Conservation (phyloP, 2,329 filamentous ascomycete genomes). For the Cordyceps fumosorosea region DNA sequence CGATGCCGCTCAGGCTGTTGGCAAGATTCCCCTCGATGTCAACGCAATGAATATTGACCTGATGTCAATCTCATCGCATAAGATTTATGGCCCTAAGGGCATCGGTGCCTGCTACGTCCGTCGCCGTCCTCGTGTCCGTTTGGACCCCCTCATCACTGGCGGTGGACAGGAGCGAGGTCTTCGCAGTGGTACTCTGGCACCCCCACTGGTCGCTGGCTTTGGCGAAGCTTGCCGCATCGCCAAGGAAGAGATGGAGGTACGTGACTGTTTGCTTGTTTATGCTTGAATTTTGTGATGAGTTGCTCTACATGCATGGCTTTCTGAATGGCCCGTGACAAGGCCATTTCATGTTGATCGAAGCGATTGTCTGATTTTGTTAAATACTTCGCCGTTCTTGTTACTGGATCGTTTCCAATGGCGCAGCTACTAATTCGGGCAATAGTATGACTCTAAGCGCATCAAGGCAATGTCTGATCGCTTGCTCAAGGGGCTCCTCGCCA, state of each 20-base stretch:
- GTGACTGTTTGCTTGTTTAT: constrained; percentile 31
- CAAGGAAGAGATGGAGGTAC: constrained; percentile 82
- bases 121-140: constrained; percentile 81
- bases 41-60: constrained; percentile 97
- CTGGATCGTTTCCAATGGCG: constrained; percentile 2
- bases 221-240: constrained; percentile 93
- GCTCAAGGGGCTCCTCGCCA: constrained; percentile 69
- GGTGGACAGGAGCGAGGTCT: constrained; percentile 94
- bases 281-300: constrained; percentile 59
- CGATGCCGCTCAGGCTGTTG: constrained; percentile 93
- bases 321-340: constrained; percentile 65
- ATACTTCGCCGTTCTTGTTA: constrained; percentile 4
- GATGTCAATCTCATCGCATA: constrained; percentile 98
- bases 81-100: constrained; percentile 97
- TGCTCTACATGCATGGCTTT: constrained; percentile 86
- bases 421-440: constrained; percentile 9
- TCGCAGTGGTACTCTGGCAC: constrained; percentile 87
- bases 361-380: constrained; percentile 53
- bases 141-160: constrained; percentile 93
- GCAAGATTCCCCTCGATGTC: constrained; percentile 94
- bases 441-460: constrained; percentile 92
- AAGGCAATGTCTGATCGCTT: constrained; percentile 76
- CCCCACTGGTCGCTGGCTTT: constrained; percentile 83
- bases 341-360: constrained; percentile 53
- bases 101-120: constrained; percentile 95